Evolutionary conservation across 768 basidiomycete genomes (phyloP).

Genomic region (Suillus subaureus): DNA sequence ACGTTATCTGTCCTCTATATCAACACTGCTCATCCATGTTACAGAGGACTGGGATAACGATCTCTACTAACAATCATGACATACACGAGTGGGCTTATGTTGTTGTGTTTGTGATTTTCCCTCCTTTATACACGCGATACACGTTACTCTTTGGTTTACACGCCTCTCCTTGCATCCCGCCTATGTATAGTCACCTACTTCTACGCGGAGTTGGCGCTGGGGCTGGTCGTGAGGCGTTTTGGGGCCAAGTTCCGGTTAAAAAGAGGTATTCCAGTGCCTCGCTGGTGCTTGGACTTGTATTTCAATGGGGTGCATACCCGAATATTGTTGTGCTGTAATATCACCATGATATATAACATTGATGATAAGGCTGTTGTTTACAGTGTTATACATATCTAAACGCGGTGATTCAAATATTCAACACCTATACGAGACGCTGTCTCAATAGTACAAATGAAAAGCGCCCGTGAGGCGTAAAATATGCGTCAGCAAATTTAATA

Average conservation of each 20-base stretch:
- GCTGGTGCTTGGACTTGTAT: slow-evolving; percentile 1
- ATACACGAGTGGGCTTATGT: slow-evolving; percentile 17
- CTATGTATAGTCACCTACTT: slow-evolving; percentile 1
- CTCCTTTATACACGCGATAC: slow-evolving; percentile 13
- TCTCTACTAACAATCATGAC: slow-evolving; percentile 44
- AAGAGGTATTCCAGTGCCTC: not conserved
- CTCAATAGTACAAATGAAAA: not conserved
- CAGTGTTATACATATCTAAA: not conserved
- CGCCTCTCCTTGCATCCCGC: not conserved
- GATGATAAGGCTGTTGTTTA: not conserved
- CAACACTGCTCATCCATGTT: slow-evolving; percentile 10
- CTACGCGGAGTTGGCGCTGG: not conserved
- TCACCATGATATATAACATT: not conserved
- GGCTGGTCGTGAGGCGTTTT: not conserved
- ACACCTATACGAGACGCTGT: not conserved
- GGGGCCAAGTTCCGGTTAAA: not conserved
- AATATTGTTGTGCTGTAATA: slow-evolving; percentile 5
- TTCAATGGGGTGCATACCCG: not conserved
- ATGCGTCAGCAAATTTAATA: not conserved
- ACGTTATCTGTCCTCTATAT: slow-evolving; percentile 22
- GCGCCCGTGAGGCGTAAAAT: not conserved
- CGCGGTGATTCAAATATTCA: not conserved
- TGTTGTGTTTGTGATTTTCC: slow-evolving; percentile 12
- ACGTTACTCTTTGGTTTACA: not conserved
- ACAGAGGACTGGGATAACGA: slow-evolving; percentile 56